These are phyloP conservation scores for Flaveria brownii DNA, from an alignment of 129 eudicot genomes.

Conservation along the genomic window DNA sequence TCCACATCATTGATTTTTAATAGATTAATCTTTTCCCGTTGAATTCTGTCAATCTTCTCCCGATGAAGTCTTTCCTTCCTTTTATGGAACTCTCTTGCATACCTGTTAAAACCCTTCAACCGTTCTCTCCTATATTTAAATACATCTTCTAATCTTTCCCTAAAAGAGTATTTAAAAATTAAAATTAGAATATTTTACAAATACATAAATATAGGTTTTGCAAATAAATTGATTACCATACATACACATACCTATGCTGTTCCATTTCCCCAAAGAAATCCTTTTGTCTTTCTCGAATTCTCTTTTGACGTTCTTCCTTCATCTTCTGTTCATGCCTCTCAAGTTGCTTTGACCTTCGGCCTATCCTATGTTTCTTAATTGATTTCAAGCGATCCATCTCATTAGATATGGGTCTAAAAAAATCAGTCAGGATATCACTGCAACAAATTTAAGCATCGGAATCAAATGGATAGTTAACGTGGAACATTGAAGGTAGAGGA, in stretches of 20 bases:
- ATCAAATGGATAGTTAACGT: slow-evolving; percentile 15
- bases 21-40: slow-evolving; percentile 93
- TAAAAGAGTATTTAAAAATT: slow-evolving; percentile 11
- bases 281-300: slow-evolving; percentile 92
- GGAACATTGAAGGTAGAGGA: not conserved
- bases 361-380: slow-evolving; percentile 87
- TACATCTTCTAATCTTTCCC: slow-evolving; percentile 90
- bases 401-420: slow-evolving; percentile 68
- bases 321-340: slow-evolving; percentile 91
- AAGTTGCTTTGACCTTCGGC: slow-evolving; percentile 85
- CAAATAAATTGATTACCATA: slow-evolving; percentile 15
- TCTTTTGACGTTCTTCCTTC: slow-evolving; percentile 98
- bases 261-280: slow-evolving; percentile 95
- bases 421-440: slow-evolving; percentile 88
- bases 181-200: not conserved
- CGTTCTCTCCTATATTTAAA: slow-evolving; percentile 87
- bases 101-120: slow-evolving; percentile 82
- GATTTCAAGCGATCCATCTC: slow-evolving; percentile 87
- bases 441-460: slow-evolving; percentile 34
- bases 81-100: slow-evolving; percentile 89
- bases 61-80: slow-evolving; percentile 90
- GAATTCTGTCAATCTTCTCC: slow-evolving; percentile 95
- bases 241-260: slow-evolving; percentile 62
- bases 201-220: not conserved
- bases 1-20: slow-evolving; percentile 94